These are phyloP conservation scores for Astragalus membranaceus DNA, from an alignment of 306 rosid genomes.

Conservation along the genomic window DNA sequence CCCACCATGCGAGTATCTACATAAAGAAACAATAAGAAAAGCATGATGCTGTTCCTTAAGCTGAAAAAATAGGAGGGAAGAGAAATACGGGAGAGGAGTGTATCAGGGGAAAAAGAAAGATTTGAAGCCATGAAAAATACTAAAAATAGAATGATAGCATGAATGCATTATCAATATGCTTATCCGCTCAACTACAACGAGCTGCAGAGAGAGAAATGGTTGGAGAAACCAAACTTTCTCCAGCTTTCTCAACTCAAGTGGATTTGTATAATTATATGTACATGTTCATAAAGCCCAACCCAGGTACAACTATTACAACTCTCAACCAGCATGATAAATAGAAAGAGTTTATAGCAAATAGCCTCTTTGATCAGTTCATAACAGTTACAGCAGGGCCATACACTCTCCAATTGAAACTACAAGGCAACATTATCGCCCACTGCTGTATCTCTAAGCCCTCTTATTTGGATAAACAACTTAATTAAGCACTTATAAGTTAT, in stretches of 20 bases:
- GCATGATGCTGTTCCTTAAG: not conserved
- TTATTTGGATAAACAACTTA: too few species aligned
- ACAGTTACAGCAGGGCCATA: not conserved
- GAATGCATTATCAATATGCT: not conserved
- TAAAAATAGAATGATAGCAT: not conserved
- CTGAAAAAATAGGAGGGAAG: not conserved
- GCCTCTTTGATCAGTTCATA: not conserved
- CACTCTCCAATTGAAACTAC: not conserved
- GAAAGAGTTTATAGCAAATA: not conserved
- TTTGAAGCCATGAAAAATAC: not conserved
- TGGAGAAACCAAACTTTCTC: not conserved
- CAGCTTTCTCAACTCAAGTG: not conserved
- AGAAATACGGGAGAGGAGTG: not conserved
- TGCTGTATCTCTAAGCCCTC: not conserved
- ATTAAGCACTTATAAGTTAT: too few species aligned
- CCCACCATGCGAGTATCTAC: slow-evolving; percentile 73
- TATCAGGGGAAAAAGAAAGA: not conserved
- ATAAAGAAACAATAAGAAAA: not conserved
- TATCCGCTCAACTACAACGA: slow-evolving; percentile 2
- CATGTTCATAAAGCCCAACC: not conserved
- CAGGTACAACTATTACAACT: not conserved
- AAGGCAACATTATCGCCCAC: not conserved
- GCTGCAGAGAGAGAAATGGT: slow-evolving; percentile 2
- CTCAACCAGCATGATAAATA: not conserved
- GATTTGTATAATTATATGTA: not conserved